These are phyloP conservation scores for Bondarzewia mesenterica DNA, from an alignment of 1,284 basidiomycete genomes.

Conservation along the genomic window DNA sequence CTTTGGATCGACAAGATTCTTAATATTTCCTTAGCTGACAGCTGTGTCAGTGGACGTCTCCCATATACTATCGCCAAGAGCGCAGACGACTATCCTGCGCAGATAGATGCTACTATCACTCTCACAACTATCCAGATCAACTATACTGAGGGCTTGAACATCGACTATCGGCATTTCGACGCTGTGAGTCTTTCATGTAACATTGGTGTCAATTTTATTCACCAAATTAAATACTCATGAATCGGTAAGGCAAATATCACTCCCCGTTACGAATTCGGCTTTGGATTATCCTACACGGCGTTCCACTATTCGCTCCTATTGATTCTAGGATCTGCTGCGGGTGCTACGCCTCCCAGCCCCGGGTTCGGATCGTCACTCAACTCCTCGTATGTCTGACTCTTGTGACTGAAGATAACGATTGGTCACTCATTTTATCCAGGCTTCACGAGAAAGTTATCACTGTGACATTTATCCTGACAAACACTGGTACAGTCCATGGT, in stretches of 20 bases:
- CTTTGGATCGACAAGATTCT: conserved; percentile 18
- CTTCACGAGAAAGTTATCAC: conserved; percentile 37
- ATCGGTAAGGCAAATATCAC: conserved; percentile 32
- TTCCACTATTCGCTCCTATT: conserved; percentile 45
- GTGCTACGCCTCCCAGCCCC: conserved; percentile 26
- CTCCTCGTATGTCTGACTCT: conserved; percentile 26
- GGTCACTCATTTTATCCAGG: conserved; percentile 17
- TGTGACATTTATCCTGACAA: conserved; percentile 36
- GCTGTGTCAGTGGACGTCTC: conserved; percentile 26
- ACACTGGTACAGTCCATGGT: conserved; percentile 37
- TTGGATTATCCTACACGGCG: conserved; percentile 48
- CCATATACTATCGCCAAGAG: conserved; percentile 58
- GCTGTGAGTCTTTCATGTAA: conserved; percentile 18
- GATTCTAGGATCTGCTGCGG: conserved; percentile 32
- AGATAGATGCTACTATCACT: conserved; percentile 27
- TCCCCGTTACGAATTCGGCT: conserved; percentile 59
- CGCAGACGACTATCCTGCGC: conserved; percentile 45
- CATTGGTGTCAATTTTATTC: no score
- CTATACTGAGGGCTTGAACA: conserved; percentile 46
- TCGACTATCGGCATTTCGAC: conserved; percentile 65
- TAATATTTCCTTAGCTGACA: conserved; percentile 3
- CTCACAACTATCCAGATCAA: conserved; percentile 27
- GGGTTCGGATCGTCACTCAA: conserved; percentile 39
- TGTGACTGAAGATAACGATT: background rate
- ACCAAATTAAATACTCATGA: background rate